Evolutionary conservation across 1,284 basidiomycete genomes (phyloP).

Genomic region (Puccinia hordei): DNA sequence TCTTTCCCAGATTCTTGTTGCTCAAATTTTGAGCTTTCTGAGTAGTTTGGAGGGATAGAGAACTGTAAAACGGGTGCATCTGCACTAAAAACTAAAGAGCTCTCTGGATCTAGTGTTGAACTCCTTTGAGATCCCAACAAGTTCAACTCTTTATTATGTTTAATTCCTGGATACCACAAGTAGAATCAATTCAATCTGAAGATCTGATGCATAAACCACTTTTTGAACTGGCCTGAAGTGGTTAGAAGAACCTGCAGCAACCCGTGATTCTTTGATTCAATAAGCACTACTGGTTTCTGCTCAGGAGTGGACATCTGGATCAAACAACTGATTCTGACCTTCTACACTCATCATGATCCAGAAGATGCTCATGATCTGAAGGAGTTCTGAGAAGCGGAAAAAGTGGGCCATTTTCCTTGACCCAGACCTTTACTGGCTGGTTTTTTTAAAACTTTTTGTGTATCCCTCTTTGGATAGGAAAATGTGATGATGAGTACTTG

Average conservation of each 20-base stretch:
- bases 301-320: neutral
- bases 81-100: neutral
- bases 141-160: neutral
- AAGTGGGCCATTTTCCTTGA: too few species aligned
- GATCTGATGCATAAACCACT: slow-evolving; percentile 1
- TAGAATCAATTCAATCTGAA: neutral
- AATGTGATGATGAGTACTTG: too few species aligned
- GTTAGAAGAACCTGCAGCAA: slow-evolving; percentile 15
- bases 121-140: neutral
- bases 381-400: too few species aligned
- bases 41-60: neutral
- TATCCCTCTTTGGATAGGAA: too few species aligned
- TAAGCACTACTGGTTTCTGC: neutral
- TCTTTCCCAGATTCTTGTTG: neutral
- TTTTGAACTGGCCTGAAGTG: neutral
- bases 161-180: neutral
- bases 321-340: neutral
- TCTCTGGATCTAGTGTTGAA: neutral
- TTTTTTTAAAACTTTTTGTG: too few species aligned
- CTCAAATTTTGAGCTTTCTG: neutral
- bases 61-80: slow-evolving; percentile 13
- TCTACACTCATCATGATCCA: neutral
- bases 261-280: neutral
- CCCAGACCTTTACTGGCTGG: too few species aligned
- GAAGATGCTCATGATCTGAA: too few species aligned